A percentile compares a stretch with the other conserved stretches of the same genome.
These are phyloP conservation scores for Verticillium isaacii DNA, from an alignment of 2,329 filamentous ascomycete species.

Conservation along the genomic window DNA sequence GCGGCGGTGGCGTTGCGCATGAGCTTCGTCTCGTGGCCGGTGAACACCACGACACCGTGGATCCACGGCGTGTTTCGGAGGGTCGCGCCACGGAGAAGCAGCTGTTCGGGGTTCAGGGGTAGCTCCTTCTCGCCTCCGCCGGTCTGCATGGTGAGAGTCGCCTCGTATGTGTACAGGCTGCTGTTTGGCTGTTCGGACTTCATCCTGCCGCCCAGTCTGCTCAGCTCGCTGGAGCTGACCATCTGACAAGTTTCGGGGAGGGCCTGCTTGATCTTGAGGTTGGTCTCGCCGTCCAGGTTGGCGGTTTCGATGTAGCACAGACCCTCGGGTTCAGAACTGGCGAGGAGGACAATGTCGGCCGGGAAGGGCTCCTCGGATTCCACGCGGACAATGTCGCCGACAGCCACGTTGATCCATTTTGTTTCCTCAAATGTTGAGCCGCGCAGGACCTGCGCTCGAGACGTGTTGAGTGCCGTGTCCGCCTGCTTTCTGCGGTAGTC, in stretches of 20 bases:
- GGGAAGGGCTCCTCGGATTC: conserved; percentile 95
- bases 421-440: conserved; percentile 81
- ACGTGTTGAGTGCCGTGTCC: conserved; percentile 82
- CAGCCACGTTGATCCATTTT: conserved; percentile 89
- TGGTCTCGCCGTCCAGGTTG: conserved; percentile 96
- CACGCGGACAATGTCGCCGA: conserved; percentile 89
- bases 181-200: conserved; percentile 97
- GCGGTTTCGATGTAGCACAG: conserved; percentile 98
- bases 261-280: conserved; percentile 97
- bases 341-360: conserved; percentile 85
- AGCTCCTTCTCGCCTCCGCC: conserved; percentile 93
- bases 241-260: conserved; percentile 86
- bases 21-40: conserved; percentile 95
- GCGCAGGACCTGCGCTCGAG: conserved; percentile 75
- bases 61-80: conserved; percentile 96
- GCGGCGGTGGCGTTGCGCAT: conserved; percentile 98
- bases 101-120: conserved; percentile 83
- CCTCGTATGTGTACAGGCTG: conserved; percentile 97
- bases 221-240: conserved; percentile 82
- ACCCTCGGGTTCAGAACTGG: conserved; percentile 94
- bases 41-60: conserved; percentile 93
- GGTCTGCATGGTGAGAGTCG: conserved; percentile 83
- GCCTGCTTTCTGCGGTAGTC: conserved; percentile 87
- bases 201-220: conserved; percentile 77
- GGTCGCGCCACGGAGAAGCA: conserved; percentile 87